Base-by-base conservation (phyloP, 1,284 basidiomycete genomes). In the Trichosporon inkin region DNA sequence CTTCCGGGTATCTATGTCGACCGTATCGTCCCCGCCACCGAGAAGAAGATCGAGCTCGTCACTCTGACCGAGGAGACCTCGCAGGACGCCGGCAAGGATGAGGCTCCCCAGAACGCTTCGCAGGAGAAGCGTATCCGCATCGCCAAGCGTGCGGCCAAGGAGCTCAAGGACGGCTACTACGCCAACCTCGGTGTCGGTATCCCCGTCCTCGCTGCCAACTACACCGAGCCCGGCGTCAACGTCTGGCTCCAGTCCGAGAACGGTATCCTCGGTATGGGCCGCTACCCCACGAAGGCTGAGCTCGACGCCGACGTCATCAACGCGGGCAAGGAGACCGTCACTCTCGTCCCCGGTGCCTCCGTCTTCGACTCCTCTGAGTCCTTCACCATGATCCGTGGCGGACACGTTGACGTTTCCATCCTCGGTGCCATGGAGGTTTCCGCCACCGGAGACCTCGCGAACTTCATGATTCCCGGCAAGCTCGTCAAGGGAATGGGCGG, bases 391-490 rank as follows among this genome's bases (percentile, higher is more conserved):
- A 94, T 96, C 78, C 88, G 93, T 58, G 93, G 92, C 60, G 95
- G 94, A 10, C 94, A 98, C 78, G 86, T 98, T 62, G 87, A 98
- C 72, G 89, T 96, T 56, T 88, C 93, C 13, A 94, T 98, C 74
- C 86, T 89, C 19, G 87, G 87, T 47, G 84, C 94, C 2, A 92
- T 98, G 86, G 88, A 98, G 82, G 93, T 97, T 54, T 92, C 91
- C 1, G 86, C 88, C 67, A 86, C 86, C 20, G 95, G 94, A 61
- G 93, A 98, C 74, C 88, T 98, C 63, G 73, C 95, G 55, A 98
- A 98, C 81, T 98, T 91, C 76, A 97, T 96, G 92, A 92, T 97
- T 68, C 93, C 93, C 14, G 90, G 91, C 34, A 92, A 94, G 79
- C 84, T 92, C 72, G 85, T 92, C 56, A 91, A 90, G 82, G 88